A percentile compares a stretch with the other conserved stretches of the same genome.
phyloP scores from a whole-genome alignment of 2,329 filamentous ascomycete species.

The Pseudogymnoascus pannorum region DNA sequence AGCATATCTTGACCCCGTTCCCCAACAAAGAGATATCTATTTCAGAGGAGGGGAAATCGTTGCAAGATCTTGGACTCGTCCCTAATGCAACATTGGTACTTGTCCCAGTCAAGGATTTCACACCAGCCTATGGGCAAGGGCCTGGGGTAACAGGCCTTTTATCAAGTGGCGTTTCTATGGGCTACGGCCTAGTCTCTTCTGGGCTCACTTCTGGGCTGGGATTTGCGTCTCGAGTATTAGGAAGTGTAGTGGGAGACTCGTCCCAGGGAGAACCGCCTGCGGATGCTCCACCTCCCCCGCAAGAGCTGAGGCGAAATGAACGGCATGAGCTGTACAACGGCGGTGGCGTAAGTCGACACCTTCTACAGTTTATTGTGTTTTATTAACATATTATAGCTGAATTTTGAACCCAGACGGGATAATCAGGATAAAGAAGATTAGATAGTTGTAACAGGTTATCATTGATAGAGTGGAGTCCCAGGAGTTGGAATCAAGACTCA shows the following conservation, averaged over 20 bases:
- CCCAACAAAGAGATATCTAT: conserved; percentile 69
- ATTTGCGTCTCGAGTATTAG: conserved; percentile 35
- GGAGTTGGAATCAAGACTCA: conserved; percentile 6
- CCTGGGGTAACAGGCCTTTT: conserved; percentile 21
- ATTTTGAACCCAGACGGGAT: conserved; percentile 17
- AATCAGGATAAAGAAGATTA: conserved; percentile 12
- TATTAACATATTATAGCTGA: conserved; percentile 13
- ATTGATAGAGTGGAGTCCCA: conserved; percentile 8
- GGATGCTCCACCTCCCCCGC: conserved; percentile 25
- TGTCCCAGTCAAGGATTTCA: conserved; percentile 58
- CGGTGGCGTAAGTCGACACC: neutral
- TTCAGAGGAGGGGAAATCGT: conserved; percentile 62
- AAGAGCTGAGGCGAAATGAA: neutral
- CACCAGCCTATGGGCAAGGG: conserved; percentile 46
- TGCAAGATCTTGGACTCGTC: conserved; percentile 63
- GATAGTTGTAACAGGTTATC: conserved; percentile 6
- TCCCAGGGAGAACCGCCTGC: neutral
- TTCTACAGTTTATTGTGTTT: neutral
- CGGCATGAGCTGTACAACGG: conserved; percentile 10
- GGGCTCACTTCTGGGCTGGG: conserved; percentile 36
- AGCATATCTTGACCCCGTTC: conserved; percentile 70
- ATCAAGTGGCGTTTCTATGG: conserved; percentile 33
- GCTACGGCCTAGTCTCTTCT: conserved; percentile 33
- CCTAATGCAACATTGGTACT: conserved; percentile 80
- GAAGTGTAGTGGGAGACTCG: conserved; percentile 27